Evolutionary conservation across 805 yeast genomes (phyloP).

Genomic region (Martiniozyma abietophila): DNA sequence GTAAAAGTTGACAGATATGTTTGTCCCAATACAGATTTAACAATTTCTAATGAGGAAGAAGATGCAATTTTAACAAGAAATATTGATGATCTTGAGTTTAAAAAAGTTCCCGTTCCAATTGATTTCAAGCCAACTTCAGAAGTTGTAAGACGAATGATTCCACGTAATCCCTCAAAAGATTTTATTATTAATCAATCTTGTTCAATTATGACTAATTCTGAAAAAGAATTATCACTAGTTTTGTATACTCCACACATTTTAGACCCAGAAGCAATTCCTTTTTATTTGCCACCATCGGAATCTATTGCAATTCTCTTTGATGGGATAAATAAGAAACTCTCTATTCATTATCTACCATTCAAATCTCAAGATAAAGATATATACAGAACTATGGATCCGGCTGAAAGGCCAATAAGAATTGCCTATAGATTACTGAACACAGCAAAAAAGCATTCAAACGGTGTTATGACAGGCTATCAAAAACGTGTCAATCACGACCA

Average conservation of each 20-base stretch:
- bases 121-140: slow-evolving; percentile 33
- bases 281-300: slow-evolving; percentile 77
- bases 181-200: slow-evolving; percentile 81
- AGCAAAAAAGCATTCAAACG: slow-evolving; percentile 72
- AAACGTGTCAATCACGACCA: slow-evolving; percentile 84
- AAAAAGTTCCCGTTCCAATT: slow-evolving; percentile 24
- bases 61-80: slow-evolving; percentile 20
- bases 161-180: slow-evolving; percentile 85
- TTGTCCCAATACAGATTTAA: slow-evolving; percentile 25
- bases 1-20: slow-evolving; percentile 19
- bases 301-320: slow-evolving; percentile 62
- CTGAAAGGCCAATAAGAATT: slow-evolving; percentile 67
- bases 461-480: slow-evolving; percentile 75
- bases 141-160: slow-evolving; percentile 78
- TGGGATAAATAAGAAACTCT: slow-evolving; percentile 34
- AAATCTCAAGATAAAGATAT: slow-evolving; percentile 19
- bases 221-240: slow-evolving; percentile 40
- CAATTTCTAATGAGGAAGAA: slow-evolving; percentile 14
- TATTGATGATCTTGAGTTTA: slow-evolving; percentile 35
- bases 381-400: slow-evolving; percentile 29
- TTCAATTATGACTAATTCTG: slow-evolving; percentile 32
- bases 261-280: slow-evolving; percentile 57
- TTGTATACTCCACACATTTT: slow-evolving; percentile 73
- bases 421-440: slow-evolving; percentile 75
- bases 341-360: slow-evolving; percentile 73